A percentile compares a stretch with the other conserved stretches of the same genome.
Evolutionary conservation across 2,329 filamentous ascomycete genomes (phyloP).

Genomic region (Trichoderma koningii): DNA sequence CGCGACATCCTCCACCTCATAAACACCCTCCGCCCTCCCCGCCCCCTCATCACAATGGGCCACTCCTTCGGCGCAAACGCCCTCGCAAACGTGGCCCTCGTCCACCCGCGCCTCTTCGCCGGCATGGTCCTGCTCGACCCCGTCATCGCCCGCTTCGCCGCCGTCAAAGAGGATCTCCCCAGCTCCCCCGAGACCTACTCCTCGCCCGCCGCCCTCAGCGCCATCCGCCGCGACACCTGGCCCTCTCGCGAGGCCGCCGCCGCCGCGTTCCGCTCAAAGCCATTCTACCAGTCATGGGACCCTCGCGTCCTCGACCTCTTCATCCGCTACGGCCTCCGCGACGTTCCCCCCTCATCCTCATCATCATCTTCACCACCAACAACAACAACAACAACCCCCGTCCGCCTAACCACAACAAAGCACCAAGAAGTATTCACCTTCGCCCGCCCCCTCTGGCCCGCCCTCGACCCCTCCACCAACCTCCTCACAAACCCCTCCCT

Average conservation of each 20-base stretch:
- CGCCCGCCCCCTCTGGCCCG: conserved; percentile 60
- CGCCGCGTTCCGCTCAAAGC: conserved; percentile 62
- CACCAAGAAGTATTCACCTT: conserved; percentile 80
- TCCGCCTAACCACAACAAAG: conserved; percentile 79
- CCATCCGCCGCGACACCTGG: conserved; percentile 78
- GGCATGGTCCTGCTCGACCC: conserved; percentile 81
- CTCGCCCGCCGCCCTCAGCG: conserved; percentile 61
- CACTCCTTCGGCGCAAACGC: conserved; percentile 86
- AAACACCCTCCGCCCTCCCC: conserved; percentile 78
- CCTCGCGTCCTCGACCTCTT: conserved; percentile 67
- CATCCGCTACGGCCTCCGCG: conserved; percentile 71
- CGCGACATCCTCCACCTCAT: conserved; percentile 83
- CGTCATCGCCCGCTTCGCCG: conserved; percentile 62
- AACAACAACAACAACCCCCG: conserved; percentile 44
- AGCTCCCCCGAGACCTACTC: conserved; percentile 33
- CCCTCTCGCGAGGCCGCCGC: conserved; percentile 71
- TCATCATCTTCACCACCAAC: conserved; percentile 25
- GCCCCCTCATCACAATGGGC: conserved; percentile 79
- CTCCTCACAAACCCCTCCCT: conserved; percentile 51
- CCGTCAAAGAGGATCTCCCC: conserved; percentile 31
- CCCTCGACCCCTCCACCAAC: conserved; percentile 43
- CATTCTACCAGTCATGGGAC: conserved; percentile 83
- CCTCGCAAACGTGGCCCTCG: conserved; percentile 69
- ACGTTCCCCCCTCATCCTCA: conserved; percentile 42
- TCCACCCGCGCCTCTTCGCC: conserved; percentile 79